Evolutionary conservation across 1,284 basidiomycete genomes (phyloP).

Genomic region (Puccinia polysora): DNA sequence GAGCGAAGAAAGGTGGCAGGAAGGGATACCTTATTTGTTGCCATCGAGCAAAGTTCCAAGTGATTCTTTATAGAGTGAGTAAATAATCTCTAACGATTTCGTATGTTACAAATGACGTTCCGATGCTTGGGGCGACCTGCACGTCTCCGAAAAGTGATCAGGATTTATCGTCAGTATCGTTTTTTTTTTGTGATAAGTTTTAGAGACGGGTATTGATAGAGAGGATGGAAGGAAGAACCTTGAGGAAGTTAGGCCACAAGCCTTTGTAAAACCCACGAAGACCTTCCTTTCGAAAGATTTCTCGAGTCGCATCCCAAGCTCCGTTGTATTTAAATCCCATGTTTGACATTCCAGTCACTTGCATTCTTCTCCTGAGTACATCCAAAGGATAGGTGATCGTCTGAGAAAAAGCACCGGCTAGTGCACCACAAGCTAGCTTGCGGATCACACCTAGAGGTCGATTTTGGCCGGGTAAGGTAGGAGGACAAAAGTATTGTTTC

Average conservation of each 20-base stretch:
- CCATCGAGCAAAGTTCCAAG: too few species aligned
- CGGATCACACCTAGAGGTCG: constrained; percentile 1
- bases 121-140: too few species aligned
- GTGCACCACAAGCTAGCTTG: constrained; percentile 57
- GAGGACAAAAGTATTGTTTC: constrained; percentile 48
- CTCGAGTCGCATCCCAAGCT: constrained; percentile 68
- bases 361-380: constrained; percentile 88
- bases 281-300: constrained; percentile 71
- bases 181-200: too few species aligned
- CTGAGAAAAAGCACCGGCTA: constrained; percentile 70
- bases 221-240: too few species aligned
- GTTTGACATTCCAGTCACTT: constrained; percentile 77
- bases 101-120: too few species aligned
- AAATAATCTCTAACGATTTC: too few species aligned
- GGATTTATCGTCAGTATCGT: too few species aligned
- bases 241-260: constrained; percentile 83
- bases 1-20: too few species aligned
- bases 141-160: too few species aligned
- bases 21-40: too few species aligned
- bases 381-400: constrained; percentile 94
- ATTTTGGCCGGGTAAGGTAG: constrained; percentile 44
- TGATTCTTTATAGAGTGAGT: too few species aligned
- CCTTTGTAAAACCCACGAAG: constrained; percentile 73
- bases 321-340: constrained; percentile 67
- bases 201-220: too few species aligned